Conservation (phyloP, 768 basidiomycete genomes). For the Tremella fuciformis region DNA sequence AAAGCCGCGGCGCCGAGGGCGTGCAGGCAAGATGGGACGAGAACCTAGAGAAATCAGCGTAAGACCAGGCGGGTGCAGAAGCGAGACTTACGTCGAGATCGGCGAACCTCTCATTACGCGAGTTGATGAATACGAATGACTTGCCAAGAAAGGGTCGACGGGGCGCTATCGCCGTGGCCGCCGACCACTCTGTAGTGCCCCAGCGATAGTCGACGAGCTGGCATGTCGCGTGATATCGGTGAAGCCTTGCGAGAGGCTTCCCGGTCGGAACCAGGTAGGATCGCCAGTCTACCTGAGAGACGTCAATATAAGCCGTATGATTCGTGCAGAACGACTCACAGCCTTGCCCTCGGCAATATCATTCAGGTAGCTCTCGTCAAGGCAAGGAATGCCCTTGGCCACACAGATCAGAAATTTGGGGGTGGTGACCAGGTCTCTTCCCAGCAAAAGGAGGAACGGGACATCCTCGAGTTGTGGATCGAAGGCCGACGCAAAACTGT, state of each 20-base stretch:
- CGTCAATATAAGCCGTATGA: background rate
- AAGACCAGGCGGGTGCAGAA: background rate
- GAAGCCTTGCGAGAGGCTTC: slow-evolving; percentile 52
- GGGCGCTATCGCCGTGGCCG: slow-evolving; percentile 10
- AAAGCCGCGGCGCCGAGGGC: slow-evolving; percentile 73
- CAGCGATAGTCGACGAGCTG: slow-evolving; percentile 59
- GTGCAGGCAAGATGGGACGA: slow-evolving; percentile 64
- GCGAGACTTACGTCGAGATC: slow-evolving; percentile 21
- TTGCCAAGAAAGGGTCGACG: slow-evolving; percentile 26
- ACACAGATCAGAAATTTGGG: slow-evolving; percentile 78
- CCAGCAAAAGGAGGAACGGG: slow-evolving; percentile 24
- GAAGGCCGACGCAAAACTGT: slow-evolving; percentile 11
- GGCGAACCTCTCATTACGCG: slow-evolving; percentile 11
- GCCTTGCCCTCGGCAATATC: slow-evolving; percentile 7
- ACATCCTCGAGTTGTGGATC: slow-evolving; percentile 1
- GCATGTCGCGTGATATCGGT: slow-evolving; percentile 41
- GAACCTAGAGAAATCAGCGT: slow-evolving; percentile 43
- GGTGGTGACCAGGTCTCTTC: slow-evolving; percentile 54
- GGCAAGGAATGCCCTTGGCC: slow-evolving; percentile 79
- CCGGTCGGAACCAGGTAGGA: slow-evolving; percentile 62
- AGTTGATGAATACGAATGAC: slow-evolving; percentile 26
- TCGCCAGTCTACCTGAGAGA: slow-evolving; percentile 59
- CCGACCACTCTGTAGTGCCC: slow-evolving; percentile 58
- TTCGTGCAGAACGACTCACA: slow-evolving; percentile 10
- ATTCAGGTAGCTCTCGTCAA: slow-evolving; percentile 60